Base-by-base conservation (phyloP, 805 yeast genomes). In the Babjeviella inositovora region DNA sequence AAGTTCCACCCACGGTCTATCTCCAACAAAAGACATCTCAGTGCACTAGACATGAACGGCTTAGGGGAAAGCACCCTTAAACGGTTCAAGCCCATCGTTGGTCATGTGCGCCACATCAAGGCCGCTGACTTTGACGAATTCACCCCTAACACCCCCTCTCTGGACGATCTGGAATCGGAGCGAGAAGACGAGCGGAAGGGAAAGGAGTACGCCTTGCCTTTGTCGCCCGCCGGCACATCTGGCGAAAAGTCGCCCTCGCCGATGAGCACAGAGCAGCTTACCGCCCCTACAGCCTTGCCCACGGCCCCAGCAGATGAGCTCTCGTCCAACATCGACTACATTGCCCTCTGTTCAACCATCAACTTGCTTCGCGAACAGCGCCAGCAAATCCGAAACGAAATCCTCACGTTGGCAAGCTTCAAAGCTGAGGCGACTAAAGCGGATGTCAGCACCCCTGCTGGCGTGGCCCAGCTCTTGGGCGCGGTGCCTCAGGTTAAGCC, bases 251-350 rank as follows among this genome's bases (percentile, higher is more conserved):
- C 18, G 18, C n/a, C 18, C n/a, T n/a, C 18, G 18, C 18, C 18
- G 18, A 8, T 16, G 18, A n/a, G n/a, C 18, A 16, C n/a, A 8
- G n/a, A 16, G 18, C n/a, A 8, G 9, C n/a, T n/a, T n/a, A n/a
- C 8, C 18, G n/a, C n/a, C 8, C 18, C 18, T n/a, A 8, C 18
- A n/a, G 8, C 18, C 18, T 8, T 8, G n/a, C n/a, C 18, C 18
- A n/a, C 18, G 9, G 18, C 18, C 18, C 18, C 18, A 16, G 18
- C n/a, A n/a, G 18, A 10, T 7, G 22, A 20, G 8, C 7, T 20
- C 9, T 14, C 13, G 14, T 13, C 8, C 6, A 20, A 20, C 11
- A 13, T 20, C 11, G 22, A 20, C 14, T 20, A 11, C 11, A 7
- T 20, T 6, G 8, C 22, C 6, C 14, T 20, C 9, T 11, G 9